Evolutionary conservation across 805 yeast species (phyloP), one percentile per base, ranked within the genome.

Genomic region (Kodamaea restingae): DNA sequence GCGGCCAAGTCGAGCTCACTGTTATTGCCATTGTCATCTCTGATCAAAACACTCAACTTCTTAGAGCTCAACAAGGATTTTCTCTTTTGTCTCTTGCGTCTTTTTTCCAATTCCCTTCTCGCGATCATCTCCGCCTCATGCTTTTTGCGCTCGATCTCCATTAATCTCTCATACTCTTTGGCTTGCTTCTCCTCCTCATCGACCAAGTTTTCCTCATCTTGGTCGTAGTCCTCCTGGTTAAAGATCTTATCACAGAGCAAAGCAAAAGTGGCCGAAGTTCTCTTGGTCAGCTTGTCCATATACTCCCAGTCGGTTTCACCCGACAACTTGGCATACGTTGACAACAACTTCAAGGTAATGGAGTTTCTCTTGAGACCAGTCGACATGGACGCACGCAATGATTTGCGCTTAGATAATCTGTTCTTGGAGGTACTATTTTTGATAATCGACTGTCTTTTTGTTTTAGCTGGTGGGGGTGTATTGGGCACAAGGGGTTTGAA

Each of bases 221-320:
- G 74, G 36, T 63, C 60, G 45, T 67, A 67, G 2, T 56, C 62
- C 52, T 81, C 88, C 57, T 81, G 84, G 50, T 77, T 83, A 67
- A 84, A 84, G 42, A 84, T 77, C 58, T 77, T 80, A 61, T 84
- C 91, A 66, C 88, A 81, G 31, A 84, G 65, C 2, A 84, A 75
- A 9, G 88, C 93, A 66, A 84, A 84, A 45, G 84, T 84, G 11
- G 86, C 80, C 26, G 86, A 79, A 2, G 90, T 81, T 59, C 93
- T 71, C 60, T 76, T 81, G 4, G 88, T 80, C 55, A 80, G 86
- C 51, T 75, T 78, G 50, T 81, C 85, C 59, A 82, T 75, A 49
- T 75, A 75, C 50, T 79, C 84, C 79, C 86, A 77, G 44, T 78
- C 84, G 30, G 74, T 70, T 41, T 79, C 82, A 33, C 71, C 71